Evolutionary conservation across 2,329 filamentous ascomycete genomes (phyloP).

Genomic region (Akanthomyces uredinophilus): DNA sequence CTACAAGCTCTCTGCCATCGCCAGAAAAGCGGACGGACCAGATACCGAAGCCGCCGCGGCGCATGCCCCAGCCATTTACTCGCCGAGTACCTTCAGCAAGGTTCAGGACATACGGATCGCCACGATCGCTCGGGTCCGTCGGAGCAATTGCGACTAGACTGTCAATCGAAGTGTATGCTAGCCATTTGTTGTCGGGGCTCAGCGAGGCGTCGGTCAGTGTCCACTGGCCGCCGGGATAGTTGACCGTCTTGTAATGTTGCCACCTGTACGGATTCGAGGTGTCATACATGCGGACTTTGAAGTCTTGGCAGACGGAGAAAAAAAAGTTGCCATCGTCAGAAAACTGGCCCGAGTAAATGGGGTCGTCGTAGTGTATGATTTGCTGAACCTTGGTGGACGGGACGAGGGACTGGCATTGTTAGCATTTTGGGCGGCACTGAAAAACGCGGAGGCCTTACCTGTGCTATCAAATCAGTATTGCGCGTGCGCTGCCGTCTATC

Average conservation of each 20-base stretch:
- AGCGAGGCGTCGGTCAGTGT: slow-evolving; percentile 91
- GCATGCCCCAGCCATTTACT: slow-evolving; percentile 24
- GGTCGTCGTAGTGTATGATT: slow-evolving; percentile 78
- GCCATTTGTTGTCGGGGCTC: slow-evolving; percentile 83
- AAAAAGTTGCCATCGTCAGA: slow-evolving; percentile 97
- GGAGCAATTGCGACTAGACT: slow-evolving; percentile 79
- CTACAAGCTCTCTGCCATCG: slow-evolving; percentile 84
- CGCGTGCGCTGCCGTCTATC: slow-evolving; percentile 52
- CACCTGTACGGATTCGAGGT: slow-evolving; percentile 93
- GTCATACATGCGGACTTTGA: slow-evolving; percentile 94
- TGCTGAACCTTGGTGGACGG: slow-evolving; percentile 74
- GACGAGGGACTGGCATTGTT: slow-evolving; percentile 57
- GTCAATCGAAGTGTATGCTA: slow-evolving; percentile 88
- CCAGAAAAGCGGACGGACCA: slow-evolving; percentile 92
- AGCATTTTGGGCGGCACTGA: neutral
- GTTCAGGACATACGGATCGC: slow-evolving; percentile 75
- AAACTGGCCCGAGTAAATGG: slow-evolving; percentile 94
- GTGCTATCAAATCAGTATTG: slow-evolving; percentile 62
- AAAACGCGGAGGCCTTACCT: slow-evolving; percentile 41
- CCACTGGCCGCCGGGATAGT: slow-evolving; percentile 85
- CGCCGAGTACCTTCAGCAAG: slow-evolving; percentile 42
- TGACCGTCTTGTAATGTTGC: slow-evolving; percentile 89
- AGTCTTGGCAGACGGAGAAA: slow-evolving; percentile 87
- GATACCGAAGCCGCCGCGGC: slow-evolving; percentile 52
- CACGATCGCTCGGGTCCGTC: slow-evolving; percentile 76